phyloP scores from a whole-genome alignment of 805 yeast genomes.

The Candida namnaoensis region DNA sequence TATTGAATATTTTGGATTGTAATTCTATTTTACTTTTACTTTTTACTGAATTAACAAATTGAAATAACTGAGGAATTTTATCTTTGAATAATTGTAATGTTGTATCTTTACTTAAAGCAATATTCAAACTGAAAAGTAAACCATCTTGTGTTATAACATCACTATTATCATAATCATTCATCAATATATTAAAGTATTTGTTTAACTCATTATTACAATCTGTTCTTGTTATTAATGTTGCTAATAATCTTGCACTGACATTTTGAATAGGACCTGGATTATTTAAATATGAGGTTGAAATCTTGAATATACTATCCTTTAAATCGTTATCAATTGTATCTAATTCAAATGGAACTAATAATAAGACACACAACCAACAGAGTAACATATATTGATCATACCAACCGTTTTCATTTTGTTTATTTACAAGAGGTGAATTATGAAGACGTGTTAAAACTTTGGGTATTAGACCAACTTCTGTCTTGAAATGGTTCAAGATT shows the following conservation, averaged over 20 bases:
- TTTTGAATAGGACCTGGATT: slow-evolving; percentile 34
- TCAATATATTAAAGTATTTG: slow-evolving; percentile 7
- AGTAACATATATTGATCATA: slow-evolving; percentile 39
- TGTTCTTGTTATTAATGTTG: slow-evolving; percentile 21
- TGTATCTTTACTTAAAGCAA: slow-evolving; percentile 13
- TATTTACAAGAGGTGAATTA: background rate
- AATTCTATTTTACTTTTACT: slow-evolving; percentile 7
- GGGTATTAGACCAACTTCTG: slow-evolving; percentile 45
- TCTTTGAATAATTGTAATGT: background rate
- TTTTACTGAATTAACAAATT: background rate
- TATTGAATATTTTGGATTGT: slow-evolving; percentile 15
- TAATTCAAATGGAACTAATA: slow-evolving; percentile 69
- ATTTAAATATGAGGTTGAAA: slow-evolving; percentile 24
- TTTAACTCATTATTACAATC: slow-evolving; percentile 8
- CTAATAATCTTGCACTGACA: slow-evolving; percentile 20
- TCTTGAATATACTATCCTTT: slow-evolving; percentile 24
- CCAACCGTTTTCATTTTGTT: slow-evolving; percentile 25
- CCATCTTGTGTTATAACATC: slow-evolving; percentile 6
- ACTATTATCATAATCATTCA: slow-evolving; percentile 7
- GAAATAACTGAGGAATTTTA: background rate
- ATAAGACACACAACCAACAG: slow-evolving; percentile 65
- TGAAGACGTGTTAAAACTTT: slow-evolving; percentile 21
- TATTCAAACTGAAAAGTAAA: slow-evolving; percentile 9
- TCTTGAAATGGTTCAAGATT: slow-evolving; percentile 48
- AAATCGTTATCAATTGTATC: slow-evolving; percentile 23